phyloP scores from a whole-genome alignment of 2,329 filamentous ascomycete species.

The Epichloe sylvatica region DNA sequence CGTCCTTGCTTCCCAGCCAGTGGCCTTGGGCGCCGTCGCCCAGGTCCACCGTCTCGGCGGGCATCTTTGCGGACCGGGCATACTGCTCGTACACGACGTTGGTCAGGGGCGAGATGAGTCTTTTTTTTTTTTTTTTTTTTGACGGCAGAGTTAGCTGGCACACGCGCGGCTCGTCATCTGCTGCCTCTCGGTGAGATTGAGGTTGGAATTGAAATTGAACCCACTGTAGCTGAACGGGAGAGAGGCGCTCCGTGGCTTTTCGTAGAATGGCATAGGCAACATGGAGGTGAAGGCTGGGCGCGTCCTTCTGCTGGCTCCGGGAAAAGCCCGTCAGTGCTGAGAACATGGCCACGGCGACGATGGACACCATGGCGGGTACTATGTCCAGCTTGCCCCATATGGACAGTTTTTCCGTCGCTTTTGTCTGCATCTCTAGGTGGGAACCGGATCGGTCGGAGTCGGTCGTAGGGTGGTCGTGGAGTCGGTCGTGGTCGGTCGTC shows the following conservation, averaged over 20 bases:
- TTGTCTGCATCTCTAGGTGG: not conserved
- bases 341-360: constrained; percentile 6
- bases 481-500: too few relatives aligned
- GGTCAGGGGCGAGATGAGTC: constrained; percentile 9
- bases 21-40: constrained; percentile 9
- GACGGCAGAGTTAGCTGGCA: not conserved
- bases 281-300: constrained; percentile 10
- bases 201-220: not conserved
- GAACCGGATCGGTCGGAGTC: not conserved
- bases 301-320: constrained; percentile 6
- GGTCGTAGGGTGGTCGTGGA: too few relatives aligned
- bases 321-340: constrained; percentile 7
- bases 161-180: not conserved
- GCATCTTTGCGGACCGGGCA: constrained; percentile 5
- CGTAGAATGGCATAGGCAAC: constrained; percentile 11
- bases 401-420: constrained; percentile 4
- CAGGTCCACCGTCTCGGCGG: constrained; percentile 9
- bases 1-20: constrained; percentile 11
- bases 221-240: constrained; percentile 11
- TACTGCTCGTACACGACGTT: constrained; percentile 10
- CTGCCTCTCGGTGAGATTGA: not conserved
- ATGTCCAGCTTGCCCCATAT: constrained; percentile 8
- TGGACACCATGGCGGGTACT: constrained; percentile 7
- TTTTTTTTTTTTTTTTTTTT: not conserved
- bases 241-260: constrained; percentile 8